Base-by-base conservation (phyloP, 352 stramenopile species). In the Phytophthora macrochlamydospora region DNA sequence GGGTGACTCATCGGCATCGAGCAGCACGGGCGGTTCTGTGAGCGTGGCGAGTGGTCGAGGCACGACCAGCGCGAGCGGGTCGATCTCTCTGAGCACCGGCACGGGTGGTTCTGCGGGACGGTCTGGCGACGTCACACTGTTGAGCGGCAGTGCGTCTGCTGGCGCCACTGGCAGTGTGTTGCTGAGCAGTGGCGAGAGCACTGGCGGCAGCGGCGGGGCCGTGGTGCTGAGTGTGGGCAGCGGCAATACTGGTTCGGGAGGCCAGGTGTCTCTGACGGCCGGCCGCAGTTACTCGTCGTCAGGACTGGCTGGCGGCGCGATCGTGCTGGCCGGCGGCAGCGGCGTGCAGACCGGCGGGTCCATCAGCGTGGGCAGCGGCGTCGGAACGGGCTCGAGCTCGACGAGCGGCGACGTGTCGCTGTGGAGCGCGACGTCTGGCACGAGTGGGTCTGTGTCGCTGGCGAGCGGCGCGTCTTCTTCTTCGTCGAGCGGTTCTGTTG, bases 1-100 rank as follows among this genome's bases (percentile, higher is more conserved):
- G 50, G 58, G 56, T 11, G 73, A 72, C 28, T 44, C 43, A 29
- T 49, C 43, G 13, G 46, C 35, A 2, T 53, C 33, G 12, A 58
- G 68, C 37, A 59, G 50, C 58, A 40, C 58, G 3, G 58, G 58
- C 40, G 52, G 58, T 8, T 42, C 29, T 9, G 4, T 74, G 54
- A 48, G 66, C 35, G 28, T 50, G 49, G 14, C 31, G n/a, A 51
- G 6, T 7, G 53, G 30, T 32, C 37, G 42, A 9, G 35, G 13
- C 8, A 30, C 59, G 24, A 52, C 60, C 3, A 65, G 59, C 43
- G 54, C 59, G 1, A 73, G 63, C 40, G 64, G 63, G 5, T 59
- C 37, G 3, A 61, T 73, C 24, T 44, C 59, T 46, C 35, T 74
- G 48, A 37, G 48, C 38, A 64, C 32, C 29, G 46, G 37, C 8